Conservation (phyloP, 1,284 basidiomycete genomes). For the Veloporphyrellus conicus region DNA sequence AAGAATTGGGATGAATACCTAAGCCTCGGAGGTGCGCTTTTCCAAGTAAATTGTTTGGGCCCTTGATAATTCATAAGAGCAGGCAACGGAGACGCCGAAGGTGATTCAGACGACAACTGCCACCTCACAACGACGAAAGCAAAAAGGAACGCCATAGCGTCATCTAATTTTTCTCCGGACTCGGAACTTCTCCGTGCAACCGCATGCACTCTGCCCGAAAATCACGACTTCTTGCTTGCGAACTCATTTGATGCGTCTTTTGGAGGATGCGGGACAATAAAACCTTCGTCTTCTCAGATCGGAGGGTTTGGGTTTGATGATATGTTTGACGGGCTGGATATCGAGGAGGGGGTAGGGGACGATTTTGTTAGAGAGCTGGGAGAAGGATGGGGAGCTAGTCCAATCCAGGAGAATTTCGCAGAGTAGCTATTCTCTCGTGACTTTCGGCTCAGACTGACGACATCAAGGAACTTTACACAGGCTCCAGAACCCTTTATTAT, state of each 20-base stretch:
- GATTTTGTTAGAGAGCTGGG: constrained; percentile 71
- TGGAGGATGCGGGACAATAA: constrained; percentile 36
- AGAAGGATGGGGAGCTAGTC: constrained; percentile 55
- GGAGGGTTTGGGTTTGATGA: constrained; percentile 51
- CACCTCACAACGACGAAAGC: constrained; percentile 39
- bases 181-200: constrained; percentile 48
- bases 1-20: constrained; percentile 66
- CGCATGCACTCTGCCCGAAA: constrained; percentile 62
- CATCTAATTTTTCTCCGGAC: constrained; percentile 17
- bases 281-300: constrained; percentile 55
- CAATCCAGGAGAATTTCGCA: constrained; percentile 21
- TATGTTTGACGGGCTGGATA: constrained; percentile 53
- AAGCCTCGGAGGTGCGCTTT: constrained; percentile 36
- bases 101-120: constrained; percentile 48
- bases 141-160: constrained; percentile 34
- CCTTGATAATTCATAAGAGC: neutral
- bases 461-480: constrained; percentile 13
- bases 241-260: constrained; percentile 62
- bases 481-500: constrained; percentile 14
- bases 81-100: constrained; percentile 18
- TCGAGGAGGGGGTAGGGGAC: constrained; percentile 58
- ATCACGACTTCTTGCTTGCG: constrained; percentile 61
- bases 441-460: constrained; percentile 12
- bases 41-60: neutral
- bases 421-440: constrained; percentile 10